Base-by-base conservation (phyloP, 805 yeast species). In the Lipomyces starkeyi region DNA sequence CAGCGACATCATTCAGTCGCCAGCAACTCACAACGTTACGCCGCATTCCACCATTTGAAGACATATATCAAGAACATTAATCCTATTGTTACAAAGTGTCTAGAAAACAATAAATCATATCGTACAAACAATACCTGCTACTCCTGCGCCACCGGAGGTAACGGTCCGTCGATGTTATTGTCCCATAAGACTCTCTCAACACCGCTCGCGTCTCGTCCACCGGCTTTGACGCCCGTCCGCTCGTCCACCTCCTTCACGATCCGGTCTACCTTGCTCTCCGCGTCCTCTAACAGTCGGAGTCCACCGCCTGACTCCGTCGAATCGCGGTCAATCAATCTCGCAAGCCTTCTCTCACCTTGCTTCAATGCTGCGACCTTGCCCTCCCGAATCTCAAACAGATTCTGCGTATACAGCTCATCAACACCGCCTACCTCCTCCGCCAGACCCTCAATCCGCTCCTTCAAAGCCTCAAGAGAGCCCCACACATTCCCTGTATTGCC, bases 401-500 rank as follows among this genome's bases (percentile, higher is more conserved):
- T 62, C 49, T 59, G 20, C 25, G 66, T 62, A 22, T 66, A 66
- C 47, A 66, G 63, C 37, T 66, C 69, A 35, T 66, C 68, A 11
- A 62, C 68, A 22, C 61, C 59, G 13, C 59, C 58, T 7, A 59
- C 25, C 22, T 64, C 67, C 11, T 59, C 64, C 32, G 62, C 64
- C 64, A 61, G 35, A 49, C 34, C 47, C 32, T 61, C 64, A 22
- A 68, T 66, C 27, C 63, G 61, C 62, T 62, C 59, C 59, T 59
- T 61, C 35, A 68, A 29, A 25, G 49, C 27, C 9, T 57, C 69
- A n/a, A 57, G n/a, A 32, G 65, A 62, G 65, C 63, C 71, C 69
- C 69, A 68, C 35, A 63, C 59, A 37, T 59, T 63, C n/a, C 20
- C 49, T 0, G 20, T 52, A 27, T 32, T 20, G 6, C 49, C 62